A percentile compares a stretch with the other conserved stretches of the same genome.
phyloP scores from a whole-genome alignment of 805 yeast genomes.

The Kregervanrija pseudodelftensis region DNA sequence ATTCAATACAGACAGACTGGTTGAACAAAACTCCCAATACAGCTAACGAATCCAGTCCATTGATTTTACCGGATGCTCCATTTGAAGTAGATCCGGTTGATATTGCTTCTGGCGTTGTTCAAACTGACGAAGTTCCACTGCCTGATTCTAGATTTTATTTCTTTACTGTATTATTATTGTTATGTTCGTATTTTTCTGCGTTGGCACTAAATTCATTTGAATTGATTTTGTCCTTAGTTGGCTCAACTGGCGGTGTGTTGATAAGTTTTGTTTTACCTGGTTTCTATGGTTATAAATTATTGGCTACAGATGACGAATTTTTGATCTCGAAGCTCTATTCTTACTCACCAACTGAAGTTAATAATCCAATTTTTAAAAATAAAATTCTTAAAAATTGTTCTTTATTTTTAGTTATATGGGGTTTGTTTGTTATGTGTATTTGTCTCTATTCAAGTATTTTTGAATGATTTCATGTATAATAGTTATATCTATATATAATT shows the following conservation, averaged over 20 bases:
- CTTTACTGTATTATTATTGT: conserved; percentile 41
- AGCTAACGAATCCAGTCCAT: conserved; percentile 5
- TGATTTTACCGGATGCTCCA: not conserved
- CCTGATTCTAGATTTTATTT: conserved; percentile 38
- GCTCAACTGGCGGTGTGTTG: conserved; percentile 78
- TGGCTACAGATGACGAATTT: conserved; percentile 24
- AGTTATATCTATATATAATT: not conserved
- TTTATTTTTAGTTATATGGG: conserved; percentile 43
- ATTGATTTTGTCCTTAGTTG: conserved; percentile 63
- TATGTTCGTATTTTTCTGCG: conserved; percentile 49
- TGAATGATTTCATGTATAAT: conserved; percentile 17
- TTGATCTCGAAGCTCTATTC: conserved; percentile 9
- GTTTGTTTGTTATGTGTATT: conserved; percentile 45
- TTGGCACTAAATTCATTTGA: conserved; percentile 57
- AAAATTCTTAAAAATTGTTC: conserved; percentile 18
- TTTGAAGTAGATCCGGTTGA: not conserved
- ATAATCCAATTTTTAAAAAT: conserved; percentile 17
- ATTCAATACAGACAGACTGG: conserved; percentile 6
- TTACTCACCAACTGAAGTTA: conserved; percentile 19
- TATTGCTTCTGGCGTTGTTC: not conserved
- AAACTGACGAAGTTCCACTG: conserved; percentile 35
- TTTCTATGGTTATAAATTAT: conserved; percentile 57
- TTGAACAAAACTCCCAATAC: not conserved
- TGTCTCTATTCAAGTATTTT: conserved; percentile 45
- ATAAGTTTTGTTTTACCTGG: conserved; percentile 78